Evolutionary conservation across 768 basidiomycete genomes (phyloP).

Genomic region (Hygrocybe punicea): DNA sequence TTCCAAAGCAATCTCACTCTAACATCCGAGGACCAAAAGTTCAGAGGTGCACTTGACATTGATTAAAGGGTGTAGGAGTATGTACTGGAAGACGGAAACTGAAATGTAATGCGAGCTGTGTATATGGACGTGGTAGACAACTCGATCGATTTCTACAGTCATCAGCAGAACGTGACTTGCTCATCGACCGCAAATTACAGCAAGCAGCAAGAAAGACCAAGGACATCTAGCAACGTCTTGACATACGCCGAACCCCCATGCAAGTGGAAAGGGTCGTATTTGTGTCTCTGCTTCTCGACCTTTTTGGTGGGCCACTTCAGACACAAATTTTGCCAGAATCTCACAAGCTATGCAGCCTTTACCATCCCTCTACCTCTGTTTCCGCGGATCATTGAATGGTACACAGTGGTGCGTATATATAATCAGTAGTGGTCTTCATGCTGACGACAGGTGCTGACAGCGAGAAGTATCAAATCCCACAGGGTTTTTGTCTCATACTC

Average conservation of each 20-base stretch:
- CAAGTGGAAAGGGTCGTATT: slow-evolving; percentile 83
- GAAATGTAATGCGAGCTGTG: no score
- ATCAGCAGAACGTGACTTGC: no score
- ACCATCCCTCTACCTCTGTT: slow-evolving; percentile 95
- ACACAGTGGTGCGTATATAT: slow-evolving; percentile 55
- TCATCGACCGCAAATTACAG: no score
- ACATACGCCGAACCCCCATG: no score
- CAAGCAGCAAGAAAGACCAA: slow-evolving; percentile 12
- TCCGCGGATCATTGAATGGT: slow-evolving; percentile 96
- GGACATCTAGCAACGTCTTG: no score
- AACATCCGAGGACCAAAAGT: slow-evolving; percentile 79
- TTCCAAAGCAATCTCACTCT: slow-evolving; percentile 79
- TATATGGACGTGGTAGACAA: no score
- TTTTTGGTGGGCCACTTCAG: slow-evolving; percentile 38
- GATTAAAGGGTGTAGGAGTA: slow-evolving; percentile 19
- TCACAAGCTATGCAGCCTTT: slow-evolving; percentile 50
- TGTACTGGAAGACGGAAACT: no score
- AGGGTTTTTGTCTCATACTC: slow-evolving; percentile 70
- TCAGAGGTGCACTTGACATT: slow-evolving; percentile 43
- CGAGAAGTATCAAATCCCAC: slow-evolving; percentile 67
- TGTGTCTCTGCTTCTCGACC: slow-evolving; percentile 83
- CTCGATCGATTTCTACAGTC: no score
- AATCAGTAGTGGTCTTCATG: neutral
- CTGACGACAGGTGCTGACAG: slow-evolving; percentile 31
- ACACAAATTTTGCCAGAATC: neutral